phyloP scores from a whole-genome alignment of 2,329 filamentous ascomycete species.

The Graphiopsis chlorocephala region DNA sequence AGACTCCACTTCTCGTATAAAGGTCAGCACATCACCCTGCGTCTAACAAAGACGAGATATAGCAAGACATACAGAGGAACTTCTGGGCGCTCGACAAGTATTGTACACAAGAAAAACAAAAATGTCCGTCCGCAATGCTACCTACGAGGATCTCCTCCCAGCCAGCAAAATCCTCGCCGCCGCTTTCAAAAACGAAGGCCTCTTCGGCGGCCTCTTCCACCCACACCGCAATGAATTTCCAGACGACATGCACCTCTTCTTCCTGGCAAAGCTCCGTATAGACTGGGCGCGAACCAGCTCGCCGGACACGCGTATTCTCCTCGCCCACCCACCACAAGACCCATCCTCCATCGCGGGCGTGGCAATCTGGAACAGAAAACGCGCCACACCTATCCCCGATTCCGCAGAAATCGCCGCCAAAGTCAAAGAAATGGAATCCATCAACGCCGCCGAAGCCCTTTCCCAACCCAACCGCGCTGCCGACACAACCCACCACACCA shows the following conservation, averaged over 20 bases:
- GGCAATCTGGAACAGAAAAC: constrained; percentile 27
- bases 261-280: constrained; percentile 25
- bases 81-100: neutral
- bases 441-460: constrained; percentile 24
- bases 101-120: neutral
- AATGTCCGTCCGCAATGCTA: constrained; percentile 28
- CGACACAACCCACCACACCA: constrained; percentile 18
- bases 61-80: neutral
- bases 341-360: constrained; percentile 23
- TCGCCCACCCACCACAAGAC: constrained; percentile 18
- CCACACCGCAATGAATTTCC: constrained; percentile 26
- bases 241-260: constrained; percentile 27
- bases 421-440: constrained; percentile 18
- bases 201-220: constrained; percentile 27
- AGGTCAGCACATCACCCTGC: neutral
- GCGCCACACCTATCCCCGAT: constrained; percentile 5
- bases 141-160: constrained; percentile 26
- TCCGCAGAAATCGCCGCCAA: constrained; percentile 9
- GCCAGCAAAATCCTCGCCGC: constrained; percentile 25
- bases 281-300: constrained; percentile 11
- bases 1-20: neutral
- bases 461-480: constrained; percentile 27
- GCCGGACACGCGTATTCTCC: constrained; percentile 20
- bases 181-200: constrained; percentile 28
- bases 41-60: neutral